A percentile compares a stretch with the other conserved stretches of the same genome.
phyloP scores from a whole-genome alignment of 441 rosid genomes.

The Mallotus repandus region DNA sequence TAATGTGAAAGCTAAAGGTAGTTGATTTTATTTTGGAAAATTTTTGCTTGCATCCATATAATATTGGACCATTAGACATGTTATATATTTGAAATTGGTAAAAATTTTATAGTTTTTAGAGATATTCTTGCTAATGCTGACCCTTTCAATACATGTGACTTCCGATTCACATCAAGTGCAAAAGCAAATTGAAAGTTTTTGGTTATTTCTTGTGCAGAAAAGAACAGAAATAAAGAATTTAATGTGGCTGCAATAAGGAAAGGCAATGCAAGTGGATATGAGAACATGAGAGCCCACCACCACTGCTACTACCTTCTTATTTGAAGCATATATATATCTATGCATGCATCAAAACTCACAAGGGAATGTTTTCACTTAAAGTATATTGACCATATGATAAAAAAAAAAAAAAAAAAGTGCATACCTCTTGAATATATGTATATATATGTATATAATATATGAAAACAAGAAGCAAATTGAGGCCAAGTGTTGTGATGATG shows the following conservation, averaged over 20 bases:
- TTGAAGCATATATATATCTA: neutral
- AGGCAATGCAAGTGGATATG: conserved; percentile 32
- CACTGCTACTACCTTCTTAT: conserved; percentile 2
- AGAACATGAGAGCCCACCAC: conserved; percentile 33
- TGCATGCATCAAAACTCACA: neutral
- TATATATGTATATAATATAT: no score
- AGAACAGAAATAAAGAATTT: conserved; percentile 34
- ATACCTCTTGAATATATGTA: no score
- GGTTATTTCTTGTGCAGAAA: conserved; percentile 16
- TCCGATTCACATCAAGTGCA: conserved; percentile 15
- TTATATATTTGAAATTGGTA: no score
- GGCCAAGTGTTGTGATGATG: neutral
- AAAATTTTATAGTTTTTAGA: no score
- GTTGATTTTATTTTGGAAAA: neutral
- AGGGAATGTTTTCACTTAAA: neutral
- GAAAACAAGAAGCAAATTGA: conserved; percentile 17
- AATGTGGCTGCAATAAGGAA: conserved; percentile 28
- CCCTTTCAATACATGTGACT: conserved; percentile 29
- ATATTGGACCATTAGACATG: no score
- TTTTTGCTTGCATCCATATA: no score
- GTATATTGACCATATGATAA: neutral
- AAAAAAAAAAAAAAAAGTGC: no score
- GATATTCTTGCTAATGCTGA: conserved; percentile 24
- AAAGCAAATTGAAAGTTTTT: conserved; percentile 12
- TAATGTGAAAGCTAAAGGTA: neutral